These are phyloP conservation scores for Vitis hybrid DNA, from an alignment of 177 flowering plant species.

Conservation along the genomic window DNA sequence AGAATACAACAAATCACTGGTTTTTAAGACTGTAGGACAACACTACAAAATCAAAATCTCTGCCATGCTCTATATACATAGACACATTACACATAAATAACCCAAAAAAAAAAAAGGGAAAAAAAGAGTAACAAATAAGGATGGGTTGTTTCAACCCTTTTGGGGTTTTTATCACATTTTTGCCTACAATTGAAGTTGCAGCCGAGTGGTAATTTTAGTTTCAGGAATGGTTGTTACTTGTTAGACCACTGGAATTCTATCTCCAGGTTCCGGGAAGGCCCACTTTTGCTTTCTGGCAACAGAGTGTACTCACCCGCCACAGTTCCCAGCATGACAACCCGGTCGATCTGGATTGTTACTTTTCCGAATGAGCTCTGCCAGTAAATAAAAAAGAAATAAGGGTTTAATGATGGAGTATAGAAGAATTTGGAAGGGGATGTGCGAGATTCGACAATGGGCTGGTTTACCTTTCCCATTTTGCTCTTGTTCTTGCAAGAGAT, in stretches of 20 bases:
- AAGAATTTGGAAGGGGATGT: not conserved
- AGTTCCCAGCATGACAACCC: conserved; percentile 93
- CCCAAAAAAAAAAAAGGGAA: conserved; percentile 1
- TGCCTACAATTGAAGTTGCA: not conserved
- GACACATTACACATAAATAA: conserved; percentile 26
- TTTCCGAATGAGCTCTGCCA: conserved; percentile 91
- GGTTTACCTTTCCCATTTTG: conserved; percentile 86
- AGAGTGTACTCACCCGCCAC: conserved; percentile 92
- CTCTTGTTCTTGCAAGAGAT: conserved; percentile 99
- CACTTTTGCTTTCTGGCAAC: conserved; percentile 89
- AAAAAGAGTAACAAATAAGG: not conserved
- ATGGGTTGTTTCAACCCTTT: too few relatives aligned
- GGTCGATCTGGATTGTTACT: conserved; percentile 96
- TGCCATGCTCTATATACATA: conserved; percentile 40
- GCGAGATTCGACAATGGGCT: not conserved
- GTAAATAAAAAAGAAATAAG: not conserved
- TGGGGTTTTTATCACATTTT: conserved; percentile 4
- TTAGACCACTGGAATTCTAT: conserved; percentile 98
- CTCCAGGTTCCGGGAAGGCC: conserved; percentile 80
- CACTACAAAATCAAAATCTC: conserved; percentile 20
- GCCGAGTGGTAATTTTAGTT: conserved; percentile 8
- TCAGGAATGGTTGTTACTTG: conserved; percentile 35
- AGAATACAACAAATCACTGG: conserved; percentile 41
- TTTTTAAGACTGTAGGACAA: conserved; percentile 12
- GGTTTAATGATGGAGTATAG: not conserved